A percentile compares a stretch with the other conserved stretches of the same genome.
These are phyloP conservation scores for Naganishia vishniacii DNA, from an alignment of 768 basidiomycete genomes.

Conservation along the genomic window DNA sequence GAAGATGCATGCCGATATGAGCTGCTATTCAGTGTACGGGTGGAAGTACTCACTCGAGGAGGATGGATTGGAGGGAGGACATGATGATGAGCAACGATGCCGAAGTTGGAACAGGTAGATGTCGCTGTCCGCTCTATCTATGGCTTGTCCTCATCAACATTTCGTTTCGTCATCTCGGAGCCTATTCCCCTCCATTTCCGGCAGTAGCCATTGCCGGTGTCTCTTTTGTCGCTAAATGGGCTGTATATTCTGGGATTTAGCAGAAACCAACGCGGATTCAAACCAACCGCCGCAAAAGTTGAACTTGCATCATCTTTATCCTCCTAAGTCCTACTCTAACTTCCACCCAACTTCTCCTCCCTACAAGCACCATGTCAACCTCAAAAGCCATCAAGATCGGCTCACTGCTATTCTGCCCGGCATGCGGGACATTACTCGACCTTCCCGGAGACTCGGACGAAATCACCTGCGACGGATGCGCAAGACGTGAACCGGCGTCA, in stretches of 20 bases:
- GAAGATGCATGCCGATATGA: not conserved
- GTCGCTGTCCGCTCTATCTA: not conserved
- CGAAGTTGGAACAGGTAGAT: not conserved
- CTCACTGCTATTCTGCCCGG: constrained; percentile 87
- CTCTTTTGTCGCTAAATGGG: too few relatives aligned
- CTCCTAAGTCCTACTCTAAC: too few relatives aligned
- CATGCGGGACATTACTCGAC: constrained; percentile 82
- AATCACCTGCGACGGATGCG: constrained; percentile 86
- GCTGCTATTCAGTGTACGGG: not conserved
- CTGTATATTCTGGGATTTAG: too few relatives aligned
- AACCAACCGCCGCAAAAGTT: constrained; percentile 15
- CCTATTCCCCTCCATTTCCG: not conserved
- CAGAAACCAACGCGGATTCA: not conserved
- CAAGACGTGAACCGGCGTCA: constrained; percentile 73
- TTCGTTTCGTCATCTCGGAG: not conserved
- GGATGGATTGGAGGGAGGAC: constrained; percentile 33
- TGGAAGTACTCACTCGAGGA: constrained; percentile 31
- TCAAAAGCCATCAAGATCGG: constrained; percentile 54
- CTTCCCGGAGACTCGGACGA: constrained; percentile 69
- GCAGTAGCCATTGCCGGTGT: not conserved
- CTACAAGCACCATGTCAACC: not conserved
- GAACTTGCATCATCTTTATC: not conserved
- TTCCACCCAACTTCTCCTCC: not conserved
- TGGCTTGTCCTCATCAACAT: too few relatives aligned
- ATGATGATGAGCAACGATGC: not conserved